Evolutionary conservation across 495 filamentous ascomycete species (phyloP).

Genomic region (Pseudoneurospora amorphoporcata): DNA sequence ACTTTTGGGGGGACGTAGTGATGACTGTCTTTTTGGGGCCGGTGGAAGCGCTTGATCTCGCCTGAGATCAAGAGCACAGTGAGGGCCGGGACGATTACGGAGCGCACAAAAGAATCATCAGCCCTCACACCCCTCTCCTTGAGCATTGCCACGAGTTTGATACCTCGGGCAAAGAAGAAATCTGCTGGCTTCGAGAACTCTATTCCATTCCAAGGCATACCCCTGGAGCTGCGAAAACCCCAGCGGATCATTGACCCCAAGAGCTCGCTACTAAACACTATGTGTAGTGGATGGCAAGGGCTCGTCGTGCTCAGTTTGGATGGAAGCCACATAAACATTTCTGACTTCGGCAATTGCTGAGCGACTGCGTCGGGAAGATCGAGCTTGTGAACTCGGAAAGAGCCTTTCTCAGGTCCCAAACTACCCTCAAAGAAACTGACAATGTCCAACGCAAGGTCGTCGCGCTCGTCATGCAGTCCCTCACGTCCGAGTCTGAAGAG

Average conservation of each 20-base stretch:
- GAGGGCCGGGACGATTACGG: conserved; percentile 12
- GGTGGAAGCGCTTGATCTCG: conserved; percentile 1
- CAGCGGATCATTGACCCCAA: conserved; percentile 19
- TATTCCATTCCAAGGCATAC: not conserved
- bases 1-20: conserved; percentile 4
- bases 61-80: conserved; percentile 19
- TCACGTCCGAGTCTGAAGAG: conserved; percentile 22
- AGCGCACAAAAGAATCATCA: not conserved
- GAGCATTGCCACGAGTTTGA: conserved; percentile 18
- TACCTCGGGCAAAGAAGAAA: conserved; percentile 13
- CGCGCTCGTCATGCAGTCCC: conserved; percentile 19
- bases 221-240: conserved; percentile 11
- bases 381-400: conserved; percentile 17
- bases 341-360: not conserved
- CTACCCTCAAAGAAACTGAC: conserved; percentile 10
- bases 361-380: conserved; percentile 21
- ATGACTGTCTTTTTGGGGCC: conserved; percentile 1
- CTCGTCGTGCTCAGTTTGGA: not conserved
- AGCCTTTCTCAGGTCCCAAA: conserved; percentile 5
- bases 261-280: conserved; percentile 20
- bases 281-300: conserved; percentile 20
- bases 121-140: conserved; percentile 14
- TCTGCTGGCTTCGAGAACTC: not conserved
- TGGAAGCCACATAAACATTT: conserved; percentile 1
- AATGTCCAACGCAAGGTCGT: conserved; percentile 17